A percentile compares a stretch with the other conserved stretches of the same genome.
phyloP scores from a whole-genome alignment of 2,329 filamentous ascomycete genomes.

The Fusarium beomiforme region DNA sequence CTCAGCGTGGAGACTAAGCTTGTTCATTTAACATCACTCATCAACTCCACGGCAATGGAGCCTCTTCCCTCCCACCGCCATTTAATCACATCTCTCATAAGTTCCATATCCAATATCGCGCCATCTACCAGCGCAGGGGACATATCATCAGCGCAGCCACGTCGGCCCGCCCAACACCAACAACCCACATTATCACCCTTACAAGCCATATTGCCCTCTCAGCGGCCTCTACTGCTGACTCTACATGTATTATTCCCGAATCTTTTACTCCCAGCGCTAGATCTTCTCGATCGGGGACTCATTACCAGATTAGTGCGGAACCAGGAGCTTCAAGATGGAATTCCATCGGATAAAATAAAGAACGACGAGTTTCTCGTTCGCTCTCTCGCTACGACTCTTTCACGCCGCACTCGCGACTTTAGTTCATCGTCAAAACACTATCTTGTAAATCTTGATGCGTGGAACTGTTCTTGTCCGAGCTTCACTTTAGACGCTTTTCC shows the following conservation, averaged over 20 bases:
- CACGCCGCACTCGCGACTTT: constrained; percentile 36
- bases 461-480: constrained; percentile 90
- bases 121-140: constrained; percentile 4
- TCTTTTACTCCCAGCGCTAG: constrained; percentile 83
- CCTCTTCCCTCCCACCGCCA: constrained; percentile 50
- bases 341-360: constrained; percentile 15
- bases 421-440: constrained; percentile 57
- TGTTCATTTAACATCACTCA: not conserved
- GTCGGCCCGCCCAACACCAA: constrained; percentile 25
- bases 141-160: constrained; percentile 10
- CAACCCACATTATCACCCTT: constrained; percentile 27
- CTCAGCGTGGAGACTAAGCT: constrained; percentile 4
- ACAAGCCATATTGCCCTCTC: constrained; percentile 39
- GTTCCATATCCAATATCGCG: constrained; percentile 48
- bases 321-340: not conserved
- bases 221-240: constrained; percentile 72
- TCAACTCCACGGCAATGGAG: constrained; percentile 31
- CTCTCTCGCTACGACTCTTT: constrained; percentile 59
- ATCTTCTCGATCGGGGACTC: constrained; percentile 83
- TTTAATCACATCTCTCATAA: constrained; percentile 61
- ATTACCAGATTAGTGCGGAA: constrained; percentile 63
- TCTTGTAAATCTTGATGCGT: constrained; percentile 76
- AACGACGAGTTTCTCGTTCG: constrained; percentile 68
- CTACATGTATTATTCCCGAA: constrained; percentile 87
- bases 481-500: constrained; percentile 80